Base-by-base conservation (phyloP, 306 rosid species). In the Cicer bijugum region DNA sequence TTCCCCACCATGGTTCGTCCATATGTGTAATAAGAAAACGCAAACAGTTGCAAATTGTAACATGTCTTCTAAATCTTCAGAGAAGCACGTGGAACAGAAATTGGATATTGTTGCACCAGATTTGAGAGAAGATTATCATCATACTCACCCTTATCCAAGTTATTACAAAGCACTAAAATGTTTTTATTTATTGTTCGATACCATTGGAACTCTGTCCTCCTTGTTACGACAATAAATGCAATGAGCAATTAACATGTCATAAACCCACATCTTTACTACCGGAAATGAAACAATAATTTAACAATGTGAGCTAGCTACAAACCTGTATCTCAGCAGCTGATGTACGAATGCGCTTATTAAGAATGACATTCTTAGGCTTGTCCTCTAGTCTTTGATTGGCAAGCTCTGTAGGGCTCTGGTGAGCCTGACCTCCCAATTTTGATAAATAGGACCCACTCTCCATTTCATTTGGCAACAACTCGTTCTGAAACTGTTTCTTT, bases 301-400 rank as follows among this genome's bases (percentile, higher is more conserved):
- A 76, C 71, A 50, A 44, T 65, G 37, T 42, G 12, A 7, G 43
- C 17, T 59, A 51, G 65, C 65, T 39, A 87, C 92, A 73, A 56
- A 93, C 96, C 92, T 85, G 82, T 57, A 77, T 79, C 81, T 88
- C 93, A 19, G 90, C 74, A 76, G 84, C 82, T 15, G 97, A 85
- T 38, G 93, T 85, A 55, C 89, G 91, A 65, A 82, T 85, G 42
- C 90, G 86, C 89, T 85, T 89, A 77, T 83, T 90, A 65, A 82
- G 88, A 81, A 84, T 66, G 12, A 46, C 78, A 66, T 85, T 88
- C 80, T 85, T 93, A 65, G 87, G 77, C 57, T 78, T 88, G 67
- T 85, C 93, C 74, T 84, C 93, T 64, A 56, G 73, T 67, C 86
- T 88, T 78, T 85, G 92, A 83, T 79, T 85, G 80, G 52, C 81